Base-by-base conservation (phyloP, 495 filamentous ascomycete genomes). In the Thozetella sp. region DNA sequence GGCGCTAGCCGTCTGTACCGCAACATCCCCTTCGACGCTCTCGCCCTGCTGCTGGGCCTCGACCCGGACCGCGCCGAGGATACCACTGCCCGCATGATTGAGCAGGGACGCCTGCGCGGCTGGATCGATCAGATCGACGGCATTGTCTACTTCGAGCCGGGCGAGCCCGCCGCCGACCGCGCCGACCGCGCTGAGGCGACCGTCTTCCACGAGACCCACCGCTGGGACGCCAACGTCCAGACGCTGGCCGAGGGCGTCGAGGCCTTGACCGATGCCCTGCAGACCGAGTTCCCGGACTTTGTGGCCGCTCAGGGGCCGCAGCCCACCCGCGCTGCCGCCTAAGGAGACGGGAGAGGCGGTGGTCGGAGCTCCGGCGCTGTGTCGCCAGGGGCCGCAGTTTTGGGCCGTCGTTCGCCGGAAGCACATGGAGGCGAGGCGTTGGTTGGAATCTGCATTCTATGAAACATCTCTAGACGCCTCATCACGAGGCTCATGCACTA, bases 91-190 rank as follows among this genome's bases (percentile, higher is more conserved):
- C 82, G 84, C 53, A 99, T 99, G 95, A 92, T 98, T 62, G 93
- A 97, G 75, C 93, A 97, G 72, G 91, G 90, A 17, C 86, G 95
- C 23, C 74, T 99, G 59, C 83, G 84, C 1, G 95, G 95, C 10
- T 86, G 86, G 52, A 97, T 99, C 67, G 96, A 99, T 74, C 95
- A 98, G 78, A 96, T 99, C 67, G 91, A 93, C 60, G 80, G 90
- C 15, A 72, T 93, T 11, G 95, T 99, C 45, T 91, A 85, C 67
- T 99, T 99, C 67, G 89, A 93, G 58, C 84, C 82, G 37, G 79
- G 81, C 19, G 85, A 88, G 57, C 86, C 86, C n/a, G 87, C 85
- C 17, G 88, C 83, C 2, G 80, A 90, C 70, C 82, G 77, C 9
- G 83, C 80, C 53, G 85, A 83, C 1, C 77, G 83, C 23, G 81